These are phyloP conservation scores for Wickerhamomyces queroliae DNA, from an alignment of 805 yeast genomes.

Conservation along the genomic window DNA sequence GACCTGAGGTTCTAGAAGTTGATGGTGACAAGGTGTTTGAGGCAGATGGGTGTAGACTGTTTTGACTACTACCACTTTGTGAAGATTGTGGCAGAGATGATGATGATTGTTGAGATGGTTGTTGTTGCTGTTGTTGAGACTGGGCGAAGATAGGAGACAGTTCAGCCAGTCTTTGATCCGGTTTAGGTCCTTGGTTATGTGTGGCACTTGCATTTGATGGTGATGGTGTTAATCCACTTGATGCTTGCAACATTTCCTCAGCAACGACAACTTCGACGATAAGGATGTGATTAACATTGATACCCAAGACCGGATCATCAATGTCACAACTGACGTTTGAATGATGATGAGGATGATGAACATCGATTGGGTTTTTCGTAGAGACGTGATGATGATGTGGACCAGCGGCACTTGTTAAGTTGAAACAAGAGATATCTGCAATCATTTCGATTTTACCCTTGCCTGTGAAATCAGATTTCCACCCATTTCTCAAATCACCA, in stretches of 20 bases:
- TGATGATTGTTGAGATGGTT: no score
- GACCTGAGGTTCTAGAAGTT: slow-evolving; percentile 6
- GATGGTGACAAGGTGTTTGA: slow-evolving; percentile 2
- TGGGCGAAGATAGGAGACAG: slow-evolving; percentile 36
- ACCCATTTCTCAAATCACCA: slow-evolving; percentile 84
- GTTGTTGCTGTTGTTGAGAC: slow-evolving; percentile 9
- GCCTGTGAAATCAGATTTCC: slow-evolving; percentile 88
- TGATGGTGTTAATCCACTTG: slow-evolving; percentile 28
- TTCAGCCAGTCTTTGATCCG: slow-evolving; percentile 37
- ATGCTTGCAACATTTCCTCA: slow-evolving; percentile 63
- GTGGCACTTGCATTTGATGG: slow-evolving; percentile 16
- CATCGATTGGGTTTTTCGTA: slow-evolving; percentile 31
- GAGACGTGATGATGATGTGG: slow-evolving; percentile 39
- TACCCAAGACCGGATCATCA: slow-evolving; percentile 74
- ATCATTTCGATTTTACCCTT: slow-evolving; percentile 77
- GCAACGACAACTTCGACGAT: slow-evolving; percentile 91
- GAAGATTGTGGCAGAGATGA: no score
- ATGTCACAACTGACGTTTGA: slow-evolving; percentile 73
- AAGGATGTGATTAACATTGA: slow-evolving; percentile 68
- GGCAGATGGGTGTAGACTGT: slow-evolving; percentile 12
- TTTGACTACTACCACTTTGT: no score
- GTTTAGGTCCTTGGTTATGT: slow-evolving; percentile 8
- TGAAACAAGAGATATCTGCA: slow-evolving; percentile 60
- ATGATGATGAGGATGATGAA: slow-evolving; percentile 7
- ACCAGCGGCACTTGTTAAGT: slow-evolving; percentile 47